A percentile compares a stretch with the other conserved stretches of the same genome.
Conservation (phyloP, 1,139 yeast species). For the Meyerozyma carpophila region DNA sequence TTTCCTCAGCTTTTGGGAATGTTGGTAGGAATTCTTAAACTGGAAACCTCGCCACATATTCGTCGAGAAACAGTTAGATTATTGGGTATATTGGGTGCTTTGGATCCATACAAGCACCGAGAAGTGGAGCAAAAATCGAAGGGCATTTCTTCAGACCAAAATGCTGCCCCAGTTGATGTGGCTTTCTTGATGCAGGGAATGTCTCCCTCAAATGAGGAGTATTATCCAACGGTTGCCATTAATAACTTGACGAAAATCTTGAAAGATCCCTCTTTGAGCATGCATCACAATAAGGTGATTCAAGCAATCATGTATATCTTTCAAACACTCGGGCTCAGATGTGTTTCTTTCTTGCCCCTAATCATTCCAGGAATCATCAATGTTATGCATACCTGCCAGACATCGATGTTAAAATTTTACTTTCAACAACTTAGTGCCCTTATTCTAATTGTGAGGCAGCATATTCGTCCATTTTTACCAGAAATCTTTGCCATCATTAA, state of each 20-base stretch:
- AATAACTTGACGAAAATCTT: conserved; percentile 76
- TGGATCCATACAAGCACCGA: conserved; percentile 93
- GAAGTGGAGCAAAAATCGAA: conserved; percentile 79
- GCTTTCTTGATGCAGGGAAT: conserved; percentile 88
- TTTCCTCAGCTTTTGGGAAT: conserved; percentile 85
- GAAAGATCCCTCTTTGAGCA: conserved; percentile 76
- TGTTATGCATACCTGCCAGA: conserved; percentile 83
- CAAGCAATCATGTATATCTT: conserved; percentile 90
- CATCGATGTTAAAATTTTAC: conserved; percentile 78
- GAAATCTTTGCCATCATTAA: conserved; percentile 74
- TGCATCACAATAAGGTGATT: conserved; percentile 86
- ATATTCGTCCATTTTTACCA: conserved; percentile 75
- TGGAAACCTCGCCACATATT: conserved; percentile 68
- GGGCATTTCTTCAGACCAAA: conserved; percentile 63
- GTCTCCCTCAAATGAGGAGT: conserved; percentile 91
- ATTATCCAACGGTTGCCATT: conserved; percentile 92
- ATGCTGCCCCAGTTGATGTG: conserved; percentile 86
- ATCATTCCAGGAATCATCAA: conserved; percentile 83
- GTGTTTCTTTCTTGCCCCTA: conserved; percentile 81
- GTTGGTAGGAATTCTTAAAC: conserved; percentile 72
- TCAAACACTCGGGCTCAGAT: conserved; percentile 80
- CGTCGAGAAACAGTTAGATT: conserved; percentile 84
- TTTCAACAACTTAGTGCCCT: conserved; percentile 84
- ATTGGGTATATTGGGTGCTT: conserved; percentile 90
- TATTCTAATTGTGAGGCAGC: conserved; percentile 80